These are phyloP conservation scores for Tulasnella sp. DNA, from an alignment of 768 basidiomycete species.

Conservation along the genomic window DNA sequence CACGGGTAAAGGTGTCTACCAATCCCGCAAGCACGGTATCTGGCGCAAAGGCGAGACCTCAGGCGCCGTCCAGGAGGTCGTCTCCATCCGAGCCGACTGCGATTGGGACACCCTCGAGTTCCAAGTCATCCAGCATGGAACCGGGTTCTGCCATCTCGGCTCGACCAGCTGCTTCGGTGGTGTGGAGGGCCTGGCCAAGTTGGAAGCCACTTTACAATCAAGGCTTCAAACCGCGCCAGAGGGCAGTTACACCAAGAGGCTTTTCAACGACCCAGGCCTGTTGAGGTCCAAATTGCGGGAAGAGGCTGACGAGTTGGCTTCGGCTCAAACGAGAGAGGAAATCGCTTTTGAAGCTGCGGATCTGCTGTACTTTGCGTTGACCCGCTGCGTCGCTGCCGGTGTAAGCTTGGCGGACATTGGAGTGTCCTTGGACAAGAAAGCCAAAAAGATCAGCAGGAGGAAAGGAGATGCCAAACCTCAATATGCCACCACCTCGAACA, in stretches of 20 bases:
- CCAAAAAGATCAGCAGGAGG: slow-evolving; percentile 81
- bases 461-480: slow-evolving; percentile 92
- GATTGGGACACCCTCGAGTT: slow-evolving; percentile 93
- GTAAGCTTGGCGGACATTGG: slow-evolving; percentile 85
- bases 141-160: slow-evolving; percentile 92
- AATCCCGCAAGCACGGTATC: slow-evolving; percentile 92
- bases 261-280: slow-evolving; percentile 82
- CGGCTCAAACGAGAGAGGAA: slow-evolving; percentile 74
- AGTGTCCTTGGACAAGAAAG: slow-evolving; percentile 78
- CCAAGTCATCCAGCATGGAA: slow-evolving; percentile 83
- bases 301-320: slow-evolving; percentile 96
- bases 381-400: slow-evolving; percentile 80
- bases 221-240: slow-evolving; percentile 77
- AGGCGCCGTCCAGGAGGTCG: slow-evolving; percentile 87
- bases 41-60: slow-evolving; percentile 98
- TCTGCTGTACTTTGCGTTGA: slow-evolving; percentile 87
- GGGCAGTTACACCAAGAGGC: slow-evolving; percentile 86
- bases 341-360: slow-evolving; percentile 96
- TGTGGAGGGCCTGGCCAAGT: slow-evolving; percentile 71
- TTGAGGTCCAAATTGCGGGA: slow-evolving; percentile 95
- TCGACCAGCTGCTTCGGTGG: slow-evolving; percentile 89
- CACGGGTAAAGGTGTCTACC: slow-evolving; percentile 91
- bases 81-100: slow-evolving; percentile 84
- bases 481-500: slow-evolving; percentile 39
- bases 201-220: slow-evolving; percentile 76